These are phyloP conservation scores for Fagopyrum homotropicum DNA, from an alignment of 148 eudicot species.

Conservation along the genomic window DNA sequence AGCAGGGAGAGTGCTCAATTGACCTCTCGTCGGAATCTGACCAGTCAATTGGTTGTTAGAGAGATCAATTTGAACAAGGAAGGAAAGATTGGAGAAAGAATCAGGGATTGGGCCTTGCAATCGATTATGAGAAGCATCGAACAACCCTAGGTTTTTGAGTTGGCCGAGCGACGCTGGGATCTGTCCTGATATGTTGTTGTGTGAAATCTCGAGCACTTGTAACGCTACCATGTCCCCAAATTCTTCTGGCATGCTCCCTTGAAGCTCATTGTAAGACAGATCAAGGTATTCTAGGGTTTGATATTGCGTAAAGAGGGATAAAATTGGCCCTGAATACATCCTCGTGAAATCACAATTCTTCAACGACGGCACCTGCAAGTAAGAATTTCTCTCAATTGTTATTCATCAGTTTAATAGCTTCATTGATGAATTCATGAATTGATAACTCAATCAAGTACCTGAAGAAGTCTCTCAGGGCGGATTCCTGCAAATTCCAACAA, in stretches of 20 bases:
- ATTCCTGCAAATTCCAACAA: conserved; percentile 87
- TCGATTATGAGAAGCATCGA: conserved; percentile 85
- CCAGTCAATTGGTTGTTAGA: conserved; percentile 85
- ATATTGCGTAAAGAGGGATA: conserved; percentile 77
- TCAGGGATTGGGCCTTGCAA: conserved; percentile 87
- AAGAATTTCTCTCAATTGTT: background rate
- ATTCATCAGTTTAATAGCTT: background rate
- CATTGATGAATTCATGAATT: no score
- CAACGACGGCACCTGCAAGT: conserved; percentile 42
- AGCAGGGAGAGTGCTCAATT: conserved; percentile 90
- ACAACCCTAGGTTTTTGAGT: conserved; percentile 82
- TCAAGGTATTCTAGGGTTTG: conserved; percentile 94
- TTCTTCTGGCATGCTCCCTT: conserved; percentile 78
- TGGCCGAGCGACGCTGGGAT: conserved; percentile 80
- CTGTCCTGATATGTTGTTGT: conserved; percentile 79
- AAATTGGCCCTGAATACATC: conserved; percentile 78
- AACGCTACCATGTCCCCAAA: conserved; percentile 92
- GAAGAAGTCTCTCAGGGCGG: conserved; percentile 70
- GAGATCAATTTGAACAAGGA: conserved; percentile 92
- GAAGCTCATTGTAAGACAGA: conserved; percentile 79
- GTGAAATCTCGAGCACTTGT: conserved; percentile 79
- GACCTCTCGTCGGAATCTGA: conserved; percentile 76
- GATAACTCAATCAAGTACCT: conserved; percentile 9
- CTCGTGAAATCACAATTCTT: conserved; percentile 84
- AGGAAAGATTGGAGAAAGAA: conserved; percentile 77